phyloP scores from a whole-genome alignment of 345 rosid species.

The Odontarrhena argentea region DNA sequence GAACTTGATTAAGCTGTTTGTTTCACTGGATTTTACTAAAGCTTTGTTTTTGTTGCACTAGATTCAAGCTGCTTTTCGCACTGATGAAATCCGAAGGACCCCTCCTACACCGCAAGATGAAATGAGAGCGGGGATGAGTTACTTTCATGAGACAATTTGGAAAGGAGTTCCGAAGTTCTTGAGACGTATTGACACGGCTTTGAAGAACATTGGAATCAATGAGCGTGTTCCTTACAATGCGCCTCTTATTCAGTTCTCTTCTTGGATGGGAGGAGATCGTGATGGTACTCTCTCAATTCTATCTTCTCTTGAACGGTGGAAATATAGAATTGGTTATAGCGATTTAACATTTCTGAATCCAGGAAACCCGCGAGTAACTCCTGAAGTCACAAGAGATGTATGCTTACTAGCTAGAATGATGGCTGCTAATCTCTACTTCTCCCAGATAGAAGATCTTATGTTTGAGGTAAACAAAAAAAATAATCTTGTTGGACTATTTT shows the following conservation, averaged over 20 bases:
- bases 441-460: slow-evolving; percentile 98
- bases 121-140: slow-evolving; percentile 99
- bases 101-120: slow-evolving; percentile 99
- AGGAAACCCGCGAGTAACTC: slow-evolving; percentile 99
- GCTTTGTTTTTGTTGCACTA: slow-evolving; percentile 31
- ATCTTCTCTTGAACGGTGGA: neutral
- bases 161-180: slow-evolving; percentile 96
- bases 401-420: slow-evolving; percentile 97
- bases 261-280: slow-evolving; percentile 99
- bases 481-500: neutral
- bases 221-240: slow-evolving; percentile 98
- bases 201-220: slow-evolving; percentile 88
- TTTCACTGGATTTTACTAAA: slow-evolving; percentile 1
- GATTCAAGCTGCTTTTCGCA: slow-evolving; percentile 99
- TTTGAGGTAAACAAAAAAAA: slow-evolving; percentile 62
- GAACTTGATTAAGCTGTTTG: neutral
- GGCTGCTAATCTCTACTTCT: slow-evolving; percentile 97
- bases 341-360: slow-evolving; percentile 18
- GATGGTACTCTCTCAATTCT: slow-evolving; percentile 59
- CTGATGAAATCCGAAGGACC: slow-evolving; percentile 93
- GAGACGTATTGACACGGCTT: slow-evolving; percentile 94
- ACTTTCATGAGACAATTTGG: slow-evolving; percentile 99
- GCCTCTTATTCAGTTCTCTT: slow-evolving; percentile 94
- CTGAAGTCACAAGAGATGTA: slow-evolving; percentile 97
- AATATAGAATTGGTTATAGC: neutral